phyloP scores from a whole-genome alignment of 495 filamentous ascomycete species.

The Penicillium verhagenii region DNA sequence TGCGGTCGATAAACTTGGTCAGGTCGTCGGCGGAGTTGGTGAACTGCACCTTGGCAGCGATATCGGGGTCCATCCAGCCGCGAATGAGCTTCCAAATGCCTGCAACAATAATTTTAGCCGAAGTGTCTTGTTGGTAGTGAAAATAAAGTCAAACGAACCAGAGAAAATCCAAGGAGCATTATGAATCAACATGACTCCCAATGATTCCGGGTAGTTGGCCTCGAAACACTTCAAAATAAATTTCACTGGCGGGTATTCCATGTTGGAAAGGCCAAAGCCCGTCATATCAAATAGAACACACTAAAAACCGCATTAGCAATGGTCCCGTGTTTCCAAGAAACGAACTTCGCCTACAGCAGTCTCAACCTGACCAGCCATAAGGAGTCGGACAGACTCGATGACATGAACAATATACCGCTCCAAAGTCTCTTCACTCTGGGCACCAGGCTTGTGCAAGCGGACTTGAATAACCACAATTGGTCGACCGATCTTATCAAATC shows the following conservation, averaged over 20 bases:
- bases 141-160: slow-evolving; percentile 40
- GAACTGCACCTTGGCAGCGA: slow-evolving; percentile 92
- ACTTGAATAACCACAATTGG: slow-evolving; percentile 83
- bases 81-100: slow-evolving; percentile 83
- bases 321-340: background rate
- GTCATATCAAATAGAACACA: slow-evolving; percentile 93
- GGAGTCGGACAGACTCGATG: slow-evolving; percentile 83
- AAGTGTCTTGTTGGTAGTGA: background rate
- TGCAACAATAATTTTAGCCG: slow-evolving; percentile 18
- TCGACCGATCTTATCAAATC: slow-evolving; percentile 74
- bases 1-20: slow-evolving; percentile 64
- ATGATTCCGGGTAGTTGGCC: slow-evolving; percentile 90
- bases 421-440: slow-evolving; percentile 76
- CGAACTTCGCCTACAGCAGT: slow-evolving; percentile 66
- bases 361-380: slow-evolving; percentile 73
- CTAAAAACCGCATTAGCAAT: slow-evolving; percentile 33
- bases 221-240: slow-evolving; percentile 98
- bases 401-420: slow-evolving; percentile 88
- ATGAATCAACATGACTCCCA: slow-evolving; percentile 85
- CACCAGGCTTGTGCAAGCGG: slow-evolving; percentile 75
- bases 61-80: slow-evolving; percentile 94
- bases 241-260: slow-evolving; percentile 95
- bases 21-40: slow-evolving; percentile 76
- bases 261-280: slow-evolving; percentile 85
- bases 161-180: slow-evolving; percentile 96